These are phyloP conservation scores for Aspergillus brasiliensis DNA, from an alignment of 2,329 filamentous ascomycete genomes.

Conservation along the genomic window DNA sequence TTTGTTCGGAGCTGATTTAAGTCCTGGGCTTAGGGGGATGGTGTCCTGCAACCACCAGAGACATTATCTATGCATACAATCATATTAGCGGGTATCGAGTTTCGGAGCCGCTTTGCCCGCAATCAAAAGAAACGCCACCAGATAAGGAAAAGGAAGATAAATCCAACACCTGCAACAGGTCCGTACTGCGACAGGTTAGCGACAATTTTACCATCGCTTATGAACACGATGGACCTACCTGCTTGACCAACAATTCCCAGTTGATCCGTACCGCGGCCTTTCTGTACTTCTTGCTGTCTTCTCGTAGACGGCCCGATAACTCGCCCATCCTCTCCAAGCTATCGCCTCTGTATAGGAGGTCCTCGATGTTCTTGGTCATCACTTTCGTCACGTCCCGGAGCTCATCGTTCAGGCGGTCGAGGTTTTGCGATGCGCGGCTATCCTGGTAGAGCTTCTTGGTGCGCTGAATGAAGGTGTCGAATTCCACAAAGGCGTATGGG, in stretches of 20 bases:
- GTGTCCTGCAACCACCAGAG: slow-evolving; percentile 36
- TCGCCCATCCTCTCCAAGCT: slow-evolving; percentile 96
- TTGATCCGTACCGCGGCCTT: slow-evolving; percentile 93
- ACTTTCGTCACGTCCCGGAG: slow-evolving; percentile 97
- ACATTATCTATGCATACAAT: slow-evolving; percentile 42
- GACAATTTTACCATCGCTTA: not conserved
- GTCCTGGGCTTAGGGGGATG: slow-evolving; percentile 14
- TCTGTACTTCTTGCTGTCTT: slow-evolving; percentile 93
- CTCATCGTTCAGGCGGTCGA: slow-evolving; percentile 95
- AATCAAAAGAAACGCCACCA: slow-evolving; percentile 88
- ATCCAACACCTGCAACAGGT: slow-evolving; percentile 76
- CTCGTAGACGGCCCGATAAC: slow-evolving; percentile 79
- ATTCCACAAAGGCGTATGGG: slow-evolving; percentile 96
- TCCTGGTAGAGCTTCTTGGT: slow-evolving; percentile 95
- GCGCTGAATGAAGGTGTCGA: slow-evolving; percentile 93
- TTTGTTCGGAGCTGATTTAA: slow-evolving; percentile 1
- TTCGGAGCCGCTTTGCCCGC: slow-evolving; percentile 10
- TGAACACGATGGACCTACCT: slow-evolving; percentile 52
- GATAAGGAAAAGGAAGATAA: slow-evolving; percentile 83
- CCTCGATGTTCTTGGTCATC: slow-evolving; percentile 99
- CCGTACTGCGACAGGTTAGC: slow-evolving; percentile 65
- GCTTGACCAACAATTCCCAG: slow-evolving; percentile 94
- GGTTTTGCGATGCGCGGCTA: slow-evolving; percentile 83
- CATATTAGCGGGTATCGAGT: slow-evolving; percentile 29
- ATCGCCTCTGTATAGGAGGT: slow-evolving; percentile 91